Evolutionary conservation across 257 asterid species (phyloP).

Genomic region (Solanum sejunctum): DNA sequence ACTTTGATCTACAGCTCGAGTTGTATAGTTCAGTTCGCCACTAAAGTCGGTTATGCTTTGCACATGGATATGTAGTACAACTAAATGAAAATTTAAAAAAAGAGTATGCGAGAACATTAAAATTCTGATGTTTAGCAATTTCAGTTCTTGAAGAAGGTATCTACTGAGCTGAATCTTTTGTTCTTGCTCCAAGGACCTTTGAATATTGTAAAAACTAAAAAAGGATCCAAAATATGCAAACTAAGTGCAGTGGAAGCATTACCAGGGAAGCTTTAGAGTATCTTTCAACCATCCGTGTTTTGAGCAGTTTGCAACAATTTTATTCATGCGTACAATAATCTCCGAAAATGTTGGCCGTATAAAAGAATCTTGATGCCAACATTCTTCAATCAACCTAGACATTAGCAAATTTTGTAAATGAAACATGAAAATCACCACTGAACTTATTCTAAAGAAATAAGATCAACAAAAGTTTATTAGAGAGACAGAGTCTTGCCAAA

Average conservation of each 20-base stretch:
- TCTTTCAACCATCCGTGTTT: slow-evolving; percentile 99
- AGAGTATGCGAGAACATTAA: background rate
- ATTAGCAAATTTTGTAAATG: background rate
- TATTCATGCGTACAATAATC: slow-evolving; percentile 61
- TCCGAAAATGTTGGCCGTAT: slow-evolving; percentile 63
- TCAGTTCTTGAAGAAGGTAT: background rate
- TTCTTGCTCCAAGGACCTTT: background rate
- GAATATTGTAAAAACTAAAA: background rate
- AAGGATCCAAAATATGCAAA: background rate
- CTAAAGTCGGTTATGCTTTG: background rate
- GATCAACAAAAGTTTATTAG: background rate
- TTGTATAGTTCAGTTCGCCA: background rate
- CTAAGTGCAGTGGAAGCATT: background rate
- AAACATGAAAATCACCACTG: background rate
- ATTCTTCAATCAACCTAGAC: slow-evolving; percentile 78
- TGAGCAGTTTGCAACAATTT: slow-evolving; percentile 49
- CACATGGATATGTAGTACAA: background rate
- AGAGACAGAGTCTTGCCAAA: background rate
- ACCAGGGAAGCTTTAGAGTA: slow-evolving; percentile 95
- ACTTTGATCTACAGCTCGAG: background rate
- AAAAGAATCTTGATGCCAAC: slow-evolving; percentile 60
- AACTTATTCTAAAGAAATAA: background rate
- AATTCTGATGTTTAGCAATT: background rate
- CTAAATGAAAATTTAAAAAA: background rate
- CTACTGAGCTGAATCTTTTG: background rate